A percentile compares a stretch with the other conserved stretches of the same genome.
These are phyloP conservation scores for Vicia sativa DNA, from an alignment of 306 rosid genomes.

Conservation along the genomic window DNA sequence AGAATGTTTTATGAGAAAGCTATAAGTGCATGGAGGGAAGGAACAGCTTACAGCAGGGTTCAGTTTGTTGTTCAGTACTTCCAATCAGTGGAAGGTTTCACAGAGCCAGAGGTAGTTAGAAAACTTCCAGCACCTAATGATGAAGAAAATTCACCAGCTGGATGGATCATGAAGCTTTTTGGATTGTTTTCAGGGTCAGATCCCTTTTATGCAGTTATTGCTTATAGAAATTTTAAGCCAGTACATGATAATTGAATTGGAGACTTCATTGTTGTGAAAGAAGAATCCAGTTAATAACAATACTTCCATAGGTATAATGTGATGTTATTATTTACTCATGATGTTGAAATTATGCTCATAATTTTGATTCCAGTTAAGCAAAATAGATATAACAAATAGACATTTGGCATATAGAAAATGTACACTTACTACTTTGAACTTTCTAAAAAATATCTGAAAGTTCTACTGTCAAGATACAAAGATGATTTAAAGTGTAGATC, in stretches of 20 bases:
- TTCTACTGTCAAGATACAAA: slow-evolving; percentile 3
- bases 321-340: no score
- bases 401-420: neutral
- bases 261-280: neutral
- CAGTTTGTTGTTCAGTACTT: slow-evolving; percentile 81
- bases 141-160: slow-evolving; percentile 49
- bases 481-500: neutral
- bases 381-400: no score
- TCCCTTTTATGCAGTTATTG: slow-evolving; percentile 78
- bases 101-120: slow-evolving; percentile 68
- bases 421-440: neutral
- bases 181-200: slow-evolving; percentile 67
- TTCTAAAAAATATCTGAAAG: neutral
- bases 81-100: slow-evolving; percentile 78
- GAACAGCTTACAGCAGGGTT: slow-evolving; percentile 65
- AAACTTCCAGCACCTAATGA: slow-evolving; percentile 45
- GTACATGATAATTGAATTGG: slow-evolving; percentile 42
- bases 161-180: slow-evolving; percentile 56
- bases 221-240: slow-evolving; percentile 80
- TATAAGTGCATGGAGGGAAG: slow-evolving; percentile 78
- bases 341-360: no score
- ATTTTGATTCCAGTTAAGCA: no score
- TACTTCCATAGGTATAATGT: neutral
- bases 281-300: neutral
- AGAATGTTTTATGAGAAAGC: slow-evolving; percentile 92